Evolutionary conservation across 129 eudicot genomes (phyloP).

Genomic region (Escallonia herrerae): DNA sequence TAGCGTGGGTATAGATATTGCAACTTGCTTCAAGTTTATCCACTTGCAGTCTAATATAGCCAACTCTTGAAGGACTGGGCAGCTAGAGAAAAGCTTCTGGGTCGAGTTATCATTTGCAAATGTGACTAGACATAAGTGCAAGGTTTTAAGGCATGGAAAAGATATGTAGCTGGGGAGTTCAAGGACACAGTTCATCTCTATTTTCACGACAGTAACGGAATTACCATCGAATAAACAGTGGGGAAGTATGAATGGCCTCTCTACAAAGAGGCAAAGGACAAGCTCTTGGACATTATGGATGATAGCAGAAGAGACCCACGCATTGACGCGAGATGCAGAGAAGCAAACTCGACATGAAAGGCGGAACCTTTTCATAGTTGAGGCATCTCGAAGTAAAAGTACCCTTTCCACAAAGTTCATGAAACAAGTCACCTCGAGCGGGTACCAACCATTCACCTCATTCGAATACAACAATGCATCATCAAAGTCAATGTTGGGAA

Average conservation of each 20-base stretch:
- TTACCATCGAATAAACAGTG: conserved; percentile 30
- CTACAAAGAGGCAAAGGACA: conserved; percentile 66
- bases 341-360: conserved; percentile 66
- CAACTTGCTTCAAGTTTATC: conserved; percentile 36
- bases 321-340: conserved; percentile 39
- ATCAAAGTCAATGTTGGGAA: conserved; percentile 56
- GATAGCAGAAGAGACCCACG: conserved; percentile 49
- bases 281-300: conserved; percentile 49
- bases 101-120: conserved; percentile 34
- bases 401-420: conserved; percentile 56
- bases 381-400: conserved; percentile 37
- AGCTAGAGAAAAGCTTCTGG: conserved; percentile 49
- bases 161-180: conserved; percentile 40
- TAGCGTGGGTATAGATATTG: conserved; percentile 39
- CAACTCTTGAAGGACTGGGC: conserved; percentile 66
- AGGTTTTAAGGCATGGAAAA: conserved; percentile 41
- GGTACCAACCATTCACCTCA: conserved; percentile 22
- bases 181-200: conserved; percentile 55
- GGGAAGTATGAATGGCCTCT: conserved; percentile 45
- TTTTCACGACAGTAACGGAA: conserved; percentile 32
- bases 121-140: conserved; percentile 48
- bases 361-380: conserved; percentile 39
- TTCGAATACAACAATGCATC: conserved; percentile 44
- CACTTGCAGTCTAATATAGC: conserved; percentile 65
- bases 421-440: conserved; percentile 32